Conservation (phyloP, 208 protist species). For the Crithidia bombi region DNA sequence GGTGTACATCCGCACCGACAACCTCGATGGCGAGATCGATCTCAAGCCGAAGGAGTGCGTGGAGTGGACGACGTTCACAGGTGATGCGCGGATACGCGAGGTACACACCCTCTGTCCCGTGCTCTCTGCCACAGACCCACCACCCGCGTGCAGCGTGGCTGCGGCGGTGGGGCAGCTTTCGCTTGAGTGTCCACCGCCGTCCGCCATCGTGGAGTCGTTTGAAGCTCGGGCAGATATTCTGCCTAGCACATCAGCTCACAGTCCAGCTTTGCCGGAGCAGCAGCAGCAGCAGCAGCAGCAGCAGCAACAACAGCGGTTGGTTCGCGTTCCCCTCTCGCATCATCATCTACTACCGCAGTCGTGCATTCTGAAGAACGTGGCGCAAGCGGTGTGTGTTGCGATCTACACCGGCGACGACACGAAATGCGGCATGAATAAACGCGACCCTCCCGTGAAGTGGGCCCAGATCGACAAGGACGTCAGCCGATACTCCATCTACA, state of each 20-base stretch:
- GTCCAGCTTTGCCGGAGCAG: neutral
- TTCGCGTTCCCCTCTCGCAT: constrained; percentile 53
- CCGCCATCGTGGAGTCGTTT: constrained; percentile 88
- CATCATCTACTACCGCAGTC: constrained; percentile 90
- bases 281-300: neutral
- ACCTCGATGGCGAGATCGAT: constrained; percentile 95
- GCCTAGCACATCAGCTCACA: neutral
- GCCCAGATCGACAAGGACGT: constrained; percentile 93
- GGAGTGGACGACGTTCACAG: constrained; percentile 17
- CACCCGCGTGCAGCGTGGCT: constrained; percentile 13
- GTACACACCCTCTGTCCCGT: constrained; percentile 18
- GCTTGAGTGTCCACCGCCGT: constrained; percentile 77
- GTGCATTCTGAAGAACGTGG: constrained; percentile 86
- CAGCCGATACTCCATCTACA: constrained; percentile 80
- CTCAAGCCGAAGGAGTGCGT: constrained; percentile 88
- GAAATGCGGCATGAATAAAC: constrained; percentile 95
- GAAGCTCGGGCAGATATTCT: constrained; percentile 65
- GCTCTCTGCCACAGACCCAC: constrained; percentile 15
- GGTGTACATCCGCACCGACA: constrained; percentile 93
- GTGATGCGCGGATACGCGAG: constrained; percentile 9
- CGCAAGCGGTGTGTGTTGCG: constrained; percentile 77
- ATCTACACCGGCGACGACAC: constrained; percentile 97
- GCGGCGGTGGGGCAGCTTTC: constrained; percentile 18
- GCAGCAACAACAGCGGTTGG: neutral
- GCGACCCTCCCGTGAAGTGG: constrained; percentile 87